phyloP scores from a whole-genome alignment of 495 filamentous ascomycete species.

The Mycothermus thermophilus region DNA sequence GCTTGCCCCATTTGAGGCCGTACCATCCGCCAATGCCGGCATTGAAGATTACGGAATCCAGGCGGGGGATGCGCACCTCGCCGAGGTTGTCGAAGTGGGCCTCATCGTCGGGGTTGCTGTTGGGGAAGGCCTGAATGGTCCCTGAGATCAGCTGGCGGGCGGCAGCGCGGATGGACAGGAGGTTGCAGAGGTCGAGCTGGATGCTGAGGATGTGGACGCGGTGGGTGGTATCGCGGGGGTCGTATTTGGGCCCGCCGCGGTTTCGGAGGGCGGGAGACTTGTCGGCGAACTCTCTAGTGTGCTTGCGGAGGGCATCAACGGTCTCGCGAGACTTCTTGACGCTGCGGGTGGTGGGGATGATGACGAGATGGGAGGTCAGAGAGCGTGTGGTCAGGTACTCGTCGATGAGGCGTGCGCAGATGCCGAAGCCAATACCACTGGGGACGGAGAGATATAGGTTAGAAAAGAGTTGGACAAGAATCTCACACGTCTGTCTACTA shows the following conservation, averaged over 20 bases:
- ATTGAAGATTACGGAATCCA: slow-evolving; percentile 75
- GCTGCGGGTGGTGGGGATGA: slow-evolving; percentile 54
- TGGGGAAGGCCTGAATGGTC: slow-evolving; percentile 20
- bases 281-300: slow-evolving; percentile 33
- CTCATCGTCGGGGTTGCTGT: slow-evolving; percentile 22
- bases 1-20: slow-evolving; percentile 57
- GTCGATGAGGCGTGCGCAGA: slow-evolving; percentile 75
- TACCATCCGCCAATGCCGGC: slow-evolving; percentile 80
- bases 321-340: slow-evolving; percentile 46
- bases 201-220: slow-evolving; percentile 43
- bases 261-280: slow-evolving; percentile 24
- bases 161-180: slow-evolving; percentile 33
- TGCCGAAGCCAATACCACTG: slow-evolving; percentile 83
- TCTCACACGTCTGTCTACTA: too few relatives aligned
- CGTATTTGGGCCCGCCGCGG: slow-evolving; percentile 27
- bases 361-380: slow-evolving; percentile 43
- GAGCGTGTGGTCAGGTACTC: slow-evolving; percentile 67
- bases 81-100: slow-evolving; percentile 25
- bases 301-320: slow-evolving; percentile 35
- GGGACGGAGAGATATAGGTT: background rate
- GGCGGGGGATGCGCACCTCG: slow-evolving; percentile 44
- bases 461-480: slow-evolving; percentile 8
- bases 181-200: slow-evolving; percentile 42
- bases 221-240: slow-evolving; percentile 28
- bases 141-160: slow-evolving; percentile 35